Conservation (phyloP, 768 basidiomycete species). For the Trametes villosa region DNA sequence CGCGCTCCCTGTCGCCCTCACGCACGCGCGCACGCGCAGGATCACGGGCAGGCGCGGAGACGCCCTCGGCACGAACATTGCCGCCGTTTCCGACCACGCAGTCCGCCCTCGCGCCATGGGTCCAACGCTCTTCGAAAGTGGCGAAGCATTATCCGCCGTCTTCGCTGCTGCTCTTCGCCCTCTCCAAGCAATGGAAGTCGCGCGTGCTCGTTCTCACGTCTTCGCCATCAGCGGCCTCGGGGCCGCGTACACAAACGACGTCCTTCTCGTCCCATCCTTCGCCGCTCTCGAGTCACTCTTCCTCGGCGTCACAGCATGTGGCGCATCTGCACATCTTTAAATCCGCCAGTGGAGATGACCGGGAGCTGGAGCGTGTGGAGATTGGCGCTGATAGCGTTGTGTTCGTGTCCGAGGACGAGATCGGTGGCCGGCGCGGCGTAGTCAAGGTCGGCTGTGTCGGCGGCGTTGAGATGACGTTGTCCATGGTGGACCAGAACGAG, state of each 20-base stretch:
- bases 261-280: slow-evolving; percentile 15
- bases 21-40: slow-evolving; percentile 17
- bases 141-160: slow-evolving; percentile 72
- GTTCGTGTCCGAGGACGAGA: slow-evolving; percentile 62
- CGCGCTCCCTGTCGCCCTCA: slow-evolving; percentile 16
- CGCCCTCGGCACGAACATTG: slow-evolving; percentile 29
- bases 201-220: slow-evolving; percentile 61
- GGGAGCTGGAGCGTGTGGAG: slow-evolving; percentile 73
- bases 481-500: slow-evolving; percentile 62
- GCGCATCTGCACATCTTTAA: slow-evolving; percentile 74
- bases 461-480: slow-evolving; percentile 46
- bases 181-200: slow-evolving; percentile 73
- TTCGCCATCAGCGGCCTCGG: slow-evolving; percentile 12
- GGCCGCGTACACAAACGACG: slow-evolving; percentile 15
- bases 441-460: slow-evolving; percentile 67
- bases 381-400: slow-evolving; percentile 80
- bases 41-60: slow-evolving; percentile 18
- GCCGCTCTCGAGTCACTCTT: slow-evolving; percentile 16
- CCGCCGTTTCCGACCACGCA: slow-evolving; percentile 69
- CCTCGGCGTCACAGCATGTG: slow-evolving; percentile 38
- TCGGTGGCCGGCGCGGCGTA: slow-evolving; percentile 52
- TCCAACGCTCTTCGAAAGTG: slow-evolving; percentile 51
- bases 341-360: slow-evolving; percentile 55
- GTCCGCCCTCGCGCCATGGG: slow-evolving; percentile 54
- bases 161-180: slow-evolving; percentile 69